Conservation (phyloP, 2,329 filamentous ascomycete species). For the Anisogramma anomala region DNA sequence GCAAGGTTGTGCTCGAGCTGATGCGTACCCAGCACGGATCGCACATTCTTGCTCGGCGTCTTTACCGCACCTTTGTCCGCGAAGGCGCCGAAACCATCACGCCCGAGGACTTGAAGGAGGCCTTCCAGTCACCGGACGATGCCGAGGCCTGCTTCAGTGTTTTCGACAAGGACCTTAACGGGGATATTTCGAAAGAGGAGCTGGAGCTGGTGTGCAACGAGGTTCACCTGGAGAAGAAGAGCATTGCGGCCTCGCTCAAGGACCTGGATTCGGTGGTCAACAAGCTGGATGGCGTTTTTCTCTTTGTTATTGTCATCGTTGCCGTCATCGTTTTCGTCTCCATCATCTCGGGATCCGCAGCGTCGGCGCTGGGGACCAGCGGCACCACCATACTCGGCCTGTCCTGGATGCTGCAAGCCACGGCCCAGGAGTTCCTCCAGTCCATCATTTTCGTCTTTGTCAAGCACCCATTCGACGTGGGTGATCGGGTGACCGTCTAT, state of each 20-base stretch:
- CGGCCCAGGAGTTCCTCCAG: conserved; percentile 87
- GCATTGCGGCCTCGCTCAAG: conserved; percentile 87
- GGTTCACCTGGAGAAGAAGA: conserved; percentile 87
- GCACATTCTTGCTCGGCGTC: conserved; percentile 72
- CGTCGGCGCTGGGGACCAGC: conserved; percentile 78
- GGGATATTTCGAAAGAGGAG: conserved; percentile 91
- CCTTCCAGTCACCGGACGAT: conserved; percentile 74
- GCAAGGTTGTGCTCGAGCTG: conserved; percentile 72
- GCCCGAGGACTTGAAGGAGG: conserved; percentile 64
- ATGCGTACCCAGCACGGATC: conserved; percentile 61
- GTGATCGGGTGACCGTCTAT: conserved; percentile 84
- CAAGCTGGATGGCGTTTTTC: conserved; percentile 79
- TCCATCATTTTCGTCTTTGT: conserved; percentile 93
- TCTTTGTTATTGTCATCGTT: conserved; percentile 75
- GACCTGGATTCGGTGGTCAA: conserved; percentile 88
- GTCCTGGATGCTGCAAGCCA: conserved; percentile 85
- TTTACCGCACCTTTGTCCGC: conserved; percentile 78
- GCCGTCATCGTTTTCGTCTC: conserved; percentile 78
- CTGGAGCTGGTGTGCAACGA: conserved; percentile 88
- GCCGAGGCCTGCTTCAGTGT: conserved; percentile 80
- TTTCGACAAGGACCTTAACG: conserved; percentile 95
- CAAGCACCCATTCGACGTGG: conserved; percentile 95
- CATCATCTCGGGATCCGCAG: conserved; percentile 80
- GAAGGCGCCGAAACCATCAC: conserved; percentile 65
- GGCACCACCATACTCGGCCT: conserved; percentile 80